Base-by-base conservation (phyloP, 2,329 filamentous ascomycete species). In the Aspergillus arachidicola region DNA sequence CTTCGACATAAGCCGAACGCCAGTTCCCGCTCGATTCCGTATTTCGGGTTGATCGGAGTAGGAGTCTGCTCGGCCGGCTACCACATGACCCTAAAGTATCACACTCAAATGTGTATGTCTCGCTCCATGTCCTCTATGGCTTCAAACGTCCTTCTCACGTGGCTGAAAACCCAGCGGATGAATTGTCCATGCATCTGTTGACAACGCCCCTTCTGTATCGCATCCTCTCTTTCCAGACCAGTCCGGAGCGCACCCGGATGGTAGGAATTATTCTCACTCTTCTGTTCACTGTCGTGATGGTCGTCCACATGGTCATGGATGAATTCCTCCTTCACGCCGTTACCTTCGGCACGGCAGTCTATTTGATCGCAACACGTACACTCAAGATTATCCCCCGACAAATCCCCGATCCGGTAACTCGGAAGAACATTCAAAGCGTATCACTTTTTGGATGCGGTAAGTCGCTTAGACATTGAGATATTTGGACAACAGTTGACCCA, bases 301-400 rank as follows among this genome's bases (percentile, higher is more conserved):
- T 79, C 6, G 74, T 77, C 0, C 79, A 81, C 41, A 80, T 81
- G 73, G 73, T 76, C 16, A 77, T 81, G 77, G 78, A 81, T 32
- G 79, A 81, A 57, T 81, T 81, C 30, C 46, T 81, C 0, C 69
- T 81, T 0, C 79, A 81, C 53, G 79, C 78, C 0, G 68, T 71
- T 0, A 66, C 72, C 0, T 81, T 81, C 64, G 79, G 74, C 0
- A 5, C 78, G 2, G 72, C 70, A 0, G 73, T 80, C 0, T 77
- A 72, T 32, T 46, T 79, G 12, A 79, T 81, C 45, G 76, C 72
- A 4, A 71, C 68, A 1, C 68, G 71, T 0, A 68, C 74, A 1
- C 61, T 72, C 23, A 71, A 64, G 30, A 63, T 79, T 1, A 79
- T 81, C 50, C 67, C 74, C 1, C 65, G 71, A 9, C 73, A 76